phyloP scores from a whole-genome alignment of 2,329 filamentous ascomycete genomes.

The Pleochaeta shiraiana region DNA sequence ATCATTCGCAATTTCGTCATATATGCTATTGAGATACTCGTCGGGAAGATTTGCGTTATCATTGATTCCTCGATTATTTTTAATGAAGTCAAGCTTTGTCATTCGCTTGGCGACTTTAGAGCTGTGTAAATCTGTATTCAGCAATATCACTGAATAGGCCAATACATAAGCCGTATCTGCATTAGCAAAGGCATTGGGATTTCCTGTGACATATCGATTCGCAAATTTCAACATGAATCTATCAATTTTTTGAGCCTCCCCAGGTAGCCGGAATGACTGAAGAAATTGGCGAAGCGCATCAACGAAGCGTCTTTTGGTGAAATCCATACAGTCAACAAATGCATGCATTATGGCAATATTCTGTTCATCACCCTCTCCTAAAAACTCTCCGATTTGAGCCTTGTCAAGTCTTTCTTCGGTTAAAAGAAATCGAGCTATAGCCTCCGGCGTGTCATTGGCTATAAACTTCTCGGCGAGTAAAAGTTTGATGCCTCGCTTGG shows the following conservation, averaged over 20 bases:
- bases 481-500: conserved; percentile 76
- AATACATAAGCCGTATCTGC: conserved; percentile 95
- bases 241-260: conserved; percentile 97
- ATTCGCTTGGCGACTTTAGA: conserved; percentile 65
- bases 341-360: conserved; percentile 98
- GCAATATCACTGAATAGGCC: conserved; percentile 86
- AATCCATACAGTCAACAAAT: conserved; percentile 92
- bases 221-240: conserved; percentile 99
- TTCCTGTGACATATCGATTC: conserved; percentile 82
- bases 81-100: conserved; percentile 96
- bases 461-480: conserved; percentile 78
- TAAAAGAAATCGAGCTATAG: conserved; percentile 68
- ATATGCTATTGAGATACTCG: conserved; percentile 77
- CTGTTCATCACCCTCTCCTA: conserved; percentile 80
- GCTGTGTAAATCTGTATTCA: conserved; percentile 94
- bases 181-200: conserved; percentile 94
- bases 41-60: conserved; percentile 84
- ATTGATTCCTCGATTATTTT: conserved; percentile 97
- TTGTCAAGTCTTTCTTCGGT: conserved; percentile 76
- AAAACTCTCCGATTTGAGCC: conserved; percentile 74
- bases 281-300: conserved; percentile 80
- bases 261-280: conserved; percentile 83
- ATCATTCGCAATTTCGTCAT: conserved; percentile 73
- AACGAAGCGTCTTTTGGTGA: conserved; percentile 75
- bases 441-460: conserved; percentile 48